phyloP scores from a whole-genome alignment of 2,329 filamentous ascomycete genomes.

The Colletotrichum sp. region DNA sequence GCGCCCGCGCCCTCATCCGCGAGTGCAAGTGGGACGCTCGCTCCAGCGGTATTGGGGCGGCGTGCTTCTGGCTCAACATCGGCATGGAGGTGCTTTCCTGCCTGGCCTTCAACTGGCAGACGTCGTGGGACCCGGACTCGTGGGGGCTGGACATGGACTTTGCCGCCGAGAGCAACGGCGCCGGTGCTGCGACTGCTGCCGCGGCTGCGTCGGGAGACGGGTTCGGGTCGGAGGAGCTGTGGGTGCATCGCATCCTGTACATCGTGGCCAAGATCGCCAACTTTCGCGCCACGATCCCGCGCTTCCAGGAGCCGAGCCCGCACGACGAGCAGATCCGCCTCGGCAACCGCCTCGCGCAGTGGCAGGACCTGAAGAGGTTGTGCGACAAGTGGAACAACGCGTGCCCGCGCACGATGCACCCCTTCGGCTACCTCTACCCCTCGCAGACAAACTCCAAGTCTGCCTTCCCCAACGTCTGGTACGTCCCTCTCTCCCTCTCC shows the following conservation, averaged over 20 bases:
- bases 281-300: slow-evolving; percentile 75
- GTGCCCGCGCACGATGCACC: slow-evolving; percentile 86
- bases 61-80: slow-evolving; percentile 95
- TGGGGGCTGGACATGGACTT: slow-evolving; percentile 89
- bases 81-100: slow-evolving; percentile 90
- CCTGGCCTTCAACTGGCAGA: slow-evolving; percentile 84
- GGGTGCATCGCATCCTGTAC: slow-evolving; percentile 89
- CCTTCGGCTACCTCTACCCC: slow-evolving; percentile 77
- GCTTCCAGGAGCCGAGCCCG: slow-evolving; percentile 62
- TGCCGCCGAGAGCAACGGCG: slow-evolving; percentile 15
- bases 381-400: slow-evolving; percentile 83
- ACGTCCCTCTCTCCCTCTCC: slow-evolving; percentile 32
- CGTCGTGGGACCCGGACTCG: slow-evolving; percentile 87
- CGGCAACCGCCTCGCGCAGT: slow-evolving; percentile 73
- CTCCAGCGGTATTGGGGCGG: slow-evolving; percentile 78
- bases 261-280: slow-evolving; percentile 87
- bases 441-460: slow-evolving; percentile 73
- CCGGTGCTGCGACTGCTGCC: slow-evolving; percentile 4
- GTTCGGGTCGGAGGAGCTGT: slow-evolving; percentile 74
- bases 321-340: slow-evolving; percentile 69
- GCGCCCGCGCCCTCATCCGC: slow-evolving; percentile 83
- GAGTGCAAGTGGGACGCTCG: slow-evolving; percentile 89
- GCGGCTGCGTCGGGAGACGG: slow-evolving; percentile 6
- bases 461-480: slow-evolving; percentile 87
- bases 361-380: slow-evolving; percentile 79